These are phyloP conservation scores for Peronospora destructor DNA, from an alignment of 352 stramenopile species.

Conservation along the genomic window DNA sequence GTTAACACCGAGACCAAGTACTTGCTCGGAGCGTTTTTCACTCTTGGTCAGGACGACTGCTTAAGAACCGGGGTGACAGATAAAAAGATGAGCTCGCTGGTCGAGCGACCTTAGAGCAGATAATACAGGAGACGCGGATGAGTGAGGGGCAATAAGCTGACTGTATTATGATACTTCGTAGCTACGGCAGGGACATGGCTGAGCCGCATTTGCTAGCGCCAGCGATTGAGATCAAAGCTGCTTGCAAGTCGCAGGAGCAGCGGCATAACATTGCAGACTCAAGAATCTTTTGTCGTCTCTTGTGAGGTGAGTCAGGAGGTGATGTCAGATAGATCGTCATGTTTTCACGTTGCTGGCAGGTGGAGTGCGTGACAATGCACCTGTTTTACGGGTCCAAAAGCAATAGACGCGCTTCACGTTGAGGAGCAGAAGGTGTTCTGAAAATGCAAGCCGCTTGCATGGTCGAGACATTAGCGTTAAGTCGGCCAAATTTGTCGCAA, in stretches of 20 bases:
- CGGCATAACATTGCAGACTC: slow-evolving; percentile 65
- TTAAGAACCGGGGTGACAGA: no score
- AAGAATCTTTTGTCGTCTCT: slow-evolving; percentile 77
- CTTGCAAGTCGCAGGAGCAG: slow-evolving; percentile 57
- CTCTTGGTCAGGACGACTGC: no score
- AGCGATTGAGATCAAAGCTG: slow-evolving; percentile 32
- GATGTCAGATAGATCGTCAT: slow-evolving; percentile 22
- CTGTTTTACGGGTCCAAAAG: slow-evolving; percentile 57
- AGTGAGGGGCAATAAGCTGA: no score
- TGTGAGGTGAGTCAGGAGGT: slow-evolving; percentile 44
- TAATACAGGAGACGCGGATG: no score
- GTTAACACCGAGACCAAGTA: neutral
- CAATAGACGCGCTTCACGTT: slow-evolving; percentile 68
- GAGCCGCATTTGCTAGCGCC: slow-evolving; percentile 35
- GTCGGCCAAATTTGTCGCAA: no score
- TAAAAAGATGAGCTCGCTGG: no score
- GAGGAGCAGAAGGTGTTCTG: slow-evolving; percentile 63
- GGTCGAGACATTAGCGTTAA: slow-evolving; percentile 63
- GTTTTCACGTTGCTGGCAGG: slow-evolving; percentile 8
- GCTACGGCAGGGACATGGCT: no score
- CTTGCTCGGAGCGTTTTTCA: no score
- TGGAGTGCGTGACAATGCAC: slow-evolving; percentile 28
- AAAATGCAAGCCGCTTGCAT: slow-evolving; percentile 69
- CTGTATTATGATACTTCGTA: no score
- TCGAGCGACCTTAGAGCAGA: no score